Percentiles rank a stretch among this genome's conserved stretches.
Evolutionary conservation across 1,284 basidiomycete genomes (phyloP).

Genomic region (Tausonia pullulans): DNA sequence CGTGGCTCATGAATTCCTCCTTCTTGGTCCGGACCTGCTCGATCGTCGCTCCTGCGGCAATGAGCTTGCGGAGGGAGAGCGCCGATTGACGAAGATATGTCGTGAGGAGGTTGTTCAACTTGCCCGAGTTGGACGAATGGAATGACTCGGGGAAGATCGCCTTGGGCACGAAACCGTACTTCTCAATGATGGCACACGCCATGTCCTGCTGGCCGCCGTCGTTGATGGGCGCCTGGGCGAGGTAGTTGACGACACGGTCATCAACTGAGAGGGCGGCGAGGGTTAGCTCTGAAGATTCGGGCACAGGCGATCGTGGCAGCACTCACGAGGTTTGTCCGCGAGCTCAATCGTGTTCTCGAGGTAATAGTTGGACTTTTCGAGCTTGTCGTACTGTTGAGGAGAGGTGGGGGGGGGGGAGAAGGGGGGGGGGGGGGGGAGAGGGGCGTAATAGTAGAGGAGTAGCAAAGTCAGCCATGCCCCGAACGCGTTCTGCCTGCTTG

Average conservation of each 20-base stretch:
- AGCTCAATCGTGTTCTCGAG: slow-evolving; percentile 75
- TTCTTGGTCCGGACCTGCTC: slow-evolving; percentile 44
- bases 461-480: neutral
- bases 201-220: slow-evolving; percentile 93
- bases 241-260: slow-evolving; percentile 64
- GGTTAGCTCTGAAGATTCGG: neutral
- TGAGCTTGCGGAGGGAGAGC: slow-evolving; percentile 60
- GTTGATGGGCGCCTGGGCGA: slow-evolving; percentile 65
- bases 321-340: slow-evolving; percentile 49
- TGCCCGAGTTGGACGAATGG: slow-evolving; percentile 61
- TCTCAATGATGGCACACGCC: slow-evolving; percentile 31
- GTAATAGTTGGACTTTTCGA: slow-evolving; percentile 92
- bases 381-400: slow-evolving; percentile 60
- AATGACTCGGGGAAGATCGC: slow-evolving; percentile 72
- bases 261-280: slow-evolving; percentile 41
- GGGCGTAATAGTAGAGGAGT: slow-evolving; percentile 38
- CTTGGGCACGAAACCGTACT: slow-evolving; percentile 76
- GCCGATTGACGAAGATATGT: slow-evolving; percentile 81
- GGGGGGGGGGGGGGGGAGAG: too few relatives aligned
- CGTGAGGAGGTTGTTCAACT: slow-evolving; percentile 68
- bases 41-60: slow-evolving; percentile 31
- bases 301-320: neutral
- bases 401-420: too few relatives aligned
- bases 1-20: slow-evolving; percentile 64
- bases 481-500: slow-evolving; percentile 34